Evolutionary conservation across 2,329 filamentous ascomycete species (phyloP), one percentile per base, ranked within the genome.

Genomic region (Fusarium sp.): DNA sequence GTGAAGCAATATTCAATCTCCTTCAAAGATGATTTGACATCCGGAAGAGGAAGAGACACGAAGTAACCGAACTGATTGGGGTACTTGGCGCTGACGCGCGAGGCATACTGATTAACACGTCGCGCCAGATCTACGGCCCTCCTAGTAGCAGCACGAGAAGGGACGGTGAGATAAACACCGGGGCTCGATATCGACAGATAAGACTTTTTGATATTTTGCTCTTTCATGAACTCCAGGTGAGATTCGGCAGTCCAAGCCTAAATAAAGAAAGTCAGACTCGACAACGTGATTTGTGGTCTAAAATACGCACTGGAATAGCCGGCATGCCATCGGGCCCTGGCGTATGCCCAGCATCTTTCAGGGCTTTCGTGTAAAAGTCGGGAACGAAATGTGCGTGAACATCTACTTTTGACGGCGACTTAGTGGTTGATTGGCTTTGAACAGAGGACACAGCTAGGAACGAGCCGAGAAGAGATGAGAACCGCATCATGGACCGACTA

Each of bases 31-130:
- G 60, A 59, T 5, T 64, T 2, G 7, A 63, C 57, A 3, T 63
- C 60, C 0, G 60, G 60, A 9, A 63, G 2, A 3, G 60, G 60
- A 8, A 63, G 58, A 6, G 60, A 63, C 0, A 51, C 58, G 1
- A 64, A 63, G n/a, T 45, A 64, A 10, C 60, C 60, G 1, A 63
- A 63, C 11, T 63, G 28, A 5, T 63, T 38, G 7, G 60, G 59
- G 1, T 58, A 64, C 3, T 58, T 63, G 22, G 60, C 59, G 9
- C 63, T 63, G 0, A 58, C 17, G 15, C 44, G n/a, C 8, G 60
- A 63, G 1, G 50, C 60, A 11, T 49, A 63, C 13, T 49, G 22
- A 13, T 63, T 63, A 1, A 63, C 60, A 15, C 51, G 14, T 0
- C 60, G 60, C 0, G 60, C 58, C 2, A 63, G 1, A 1, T 62